These are phyloP conservation scores for Nymphaea thermarum DNA, from an alignment of 164 flowering plant genomes.

Conservation along the genomic window DNA sequence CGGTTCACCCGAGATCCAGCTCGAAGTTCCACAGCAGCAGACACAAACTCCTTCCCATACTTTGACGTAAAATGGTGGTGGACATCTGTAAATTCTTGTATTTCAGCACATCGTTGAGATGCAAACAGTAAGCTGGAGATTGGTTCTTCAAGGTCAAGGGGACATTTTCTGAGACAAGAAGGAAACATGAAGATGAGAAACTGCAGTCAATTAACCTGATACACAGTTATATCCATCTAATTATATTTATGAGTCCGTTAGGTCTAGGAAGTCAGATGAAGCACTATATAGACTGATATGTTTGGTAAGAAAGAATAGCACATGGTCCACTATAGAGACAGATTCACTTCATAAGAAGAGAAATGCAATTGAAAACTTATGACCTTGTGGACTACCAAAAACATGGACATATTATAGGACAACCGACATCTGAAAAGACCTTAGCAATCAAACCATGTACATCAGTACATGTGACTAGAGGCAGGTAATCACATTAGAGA, in stretches of 20 bases:
- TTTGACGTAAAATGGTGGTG: slow-evolving; percentile 70
- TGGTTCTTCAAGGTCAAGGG: slow-evolving; percentile 94
- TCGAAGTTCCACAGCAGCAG: slow-evolving; percentile 72
- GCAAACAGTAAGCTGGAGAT: slow-evolving; percentile 77
- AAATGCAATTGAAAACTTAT: too few relatives aligned
- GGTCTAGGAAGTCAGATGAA: background rate
- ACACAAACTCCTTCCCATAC: slow-evolving; percentile 87
- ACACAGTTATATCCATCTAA: background rate
- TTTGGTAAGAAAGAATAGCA: background rate
- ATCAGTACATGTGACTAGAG: too few relatives aligned
- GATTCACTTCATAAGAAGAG: too few relatives aligned
- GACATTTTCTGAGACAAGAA: slow-evolving; percentile 51
- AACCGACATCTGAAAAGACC: too few relatives aligned
- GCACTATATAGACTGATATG: background rate
- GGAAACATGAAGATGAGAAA: background rate
- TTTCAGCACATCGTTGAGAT: slow-evolving; percentile 76
- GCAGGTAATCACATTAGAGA: too few relatives aligned
- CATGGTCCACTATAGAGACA: background rate
- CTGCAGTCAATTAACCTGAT: background rate
- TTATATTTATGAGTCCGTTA: background rate
- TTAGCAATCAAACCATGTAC: too few relatives aligned
- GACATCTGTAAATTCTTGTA: slow-evolving; percentile 67
- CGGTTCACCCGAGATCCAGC: slow-evolving; percentile 87
- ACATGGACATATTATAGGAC: too few relatives aligned
- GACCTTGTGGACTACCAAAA: too few relatives aligned